These are phyloP conservation scores for Niebla homalea DNA, from an alignment of 495 filamentous ascomycete species.

Conservation along the genomic window DNA sequence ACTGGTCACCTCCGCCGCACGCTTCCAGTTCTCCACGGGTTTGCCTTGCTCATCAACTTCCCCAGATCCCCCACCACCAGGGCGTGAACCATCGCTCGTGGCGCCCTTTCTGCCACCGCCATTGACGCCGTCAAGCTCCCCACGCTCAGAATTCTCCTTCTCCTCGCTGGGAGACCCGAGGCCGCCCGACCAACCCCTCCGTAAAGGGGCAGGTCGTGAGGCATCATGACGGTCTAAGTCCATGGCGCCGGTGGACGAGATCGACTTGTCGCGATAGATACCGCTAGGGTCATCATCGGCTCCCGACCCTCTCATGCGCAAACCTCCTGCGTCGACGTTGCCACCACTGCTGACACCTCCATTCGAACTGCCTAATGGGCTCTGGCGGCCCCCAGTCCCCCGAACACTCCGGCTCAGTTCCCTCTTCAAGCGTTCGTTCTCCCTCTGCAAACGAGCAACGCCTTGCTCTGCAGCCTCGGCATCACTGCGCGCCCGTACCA, in stretches of 20 bases:
- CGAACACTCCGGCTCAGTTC: conserved; percentile 31
- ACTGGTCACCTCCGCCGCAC: conserved; percentile 97
- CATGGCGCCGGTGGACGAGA: conserved; percentile 26
- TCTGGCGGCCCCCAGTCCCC: conserved; percentile 7
- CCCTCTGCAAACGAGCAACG: conserved; percentile 68
- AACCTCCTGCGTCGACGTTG: no score
- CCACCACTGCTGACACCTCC: conserved; percentile 21
- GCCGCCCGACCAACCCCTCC: conserved; percentile 24
- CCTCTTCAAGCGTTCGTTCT: conserved; percentile 86
- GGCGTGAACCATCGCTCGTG: neutral
- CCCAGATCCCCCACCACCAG: conserved; percentile 6
- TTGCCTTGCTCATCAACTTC: conserved; percentile 26
- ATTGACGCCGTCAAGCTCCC: conserved; percentile 22
- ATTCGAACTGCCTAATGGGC: conserved; percentile 27
- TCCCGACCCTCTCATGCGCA: no score
- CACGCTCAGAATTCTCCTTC: conserved; percentile 54
- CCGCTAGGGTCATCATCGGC: no score
- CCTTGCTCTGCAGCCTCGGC: conserved; percentile 76
- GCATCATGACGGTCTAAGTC: conserved; percentile 36
- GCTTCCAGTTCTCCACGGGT: conserved; percentile 87
- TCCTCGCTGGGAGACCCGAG: conserved; percentile 63
- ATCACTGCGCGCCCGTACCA: conserved; percentile 81
- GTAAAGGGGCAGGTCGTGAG: conserved; percentile 1
- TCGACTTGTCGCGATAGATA: neutral
- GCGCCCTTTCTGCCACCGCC: conserved; percentile 17